Conservation (phyloP, 169 alveolate genomes). For the Cyclospora cayetanensis region DNA sequence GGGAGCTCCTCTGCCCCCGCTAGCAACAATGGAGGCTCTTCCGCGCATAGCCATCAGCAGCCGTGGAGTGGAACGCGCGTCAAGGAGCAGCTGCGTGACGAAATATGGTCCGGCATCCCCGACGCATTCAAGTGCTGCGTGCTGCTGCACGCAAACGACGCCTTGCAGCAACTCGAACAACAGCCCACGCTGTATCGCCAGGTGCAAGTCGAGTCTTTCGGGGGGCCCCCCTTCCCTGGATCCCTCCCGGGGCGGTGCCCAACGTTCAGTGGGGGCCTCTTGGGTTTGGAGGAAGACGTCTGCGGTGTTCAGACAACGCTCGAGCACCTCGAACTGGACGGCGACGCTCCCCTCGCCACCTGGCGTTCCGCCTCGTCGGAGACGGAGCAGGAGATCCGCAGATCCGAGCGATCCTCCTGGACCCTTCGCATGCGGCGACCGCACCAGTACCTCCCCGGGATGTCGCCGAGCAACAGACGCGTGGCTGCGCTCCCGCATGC, state of each 20-base stretch:
- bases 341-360: conserved; percentile 66
- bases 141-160: conserved; percentile 58
- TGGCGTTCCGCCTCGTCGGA: conserved; percentile 53
- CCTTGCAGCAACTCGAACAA: background rate
- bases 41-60: conserved; percentile 28
- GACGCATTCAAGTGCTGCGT: conserved; percentile 47
- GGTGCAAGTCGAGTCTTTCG: conserved; percentile 64
- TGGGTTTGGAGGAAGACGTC: conserved; percentile 70
- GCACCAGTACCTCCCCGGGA: background rate
- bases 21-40: background rate
- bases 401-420: background rate
- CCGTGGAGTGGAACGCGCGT: conserved; percentile 17
- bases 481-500: background rate
- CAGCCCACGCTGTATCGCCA: conserved; percentile 60
- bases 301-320: conserved; percentile 61
- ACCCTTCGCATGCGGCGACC: background rate
- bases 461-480: background rate
- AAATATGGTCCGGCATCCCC: conserved; percentile 63
- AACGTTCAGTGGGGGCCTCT: conserved; percentile 65
- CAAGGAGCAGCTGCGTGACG: conserved; percentile 10
- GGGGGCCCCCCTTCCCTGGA: conserved; percentile 30
- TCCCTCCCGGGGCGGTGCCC: conserved; percentile 60
- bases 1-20: background rate
- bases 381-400: background rate
- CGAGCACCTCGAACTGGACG: conserved; percentile 58